phyloP scores from a whole-genome alignment of 2,329 filamentous ascomycete species.

The Aspergillus sp. region DNA sequence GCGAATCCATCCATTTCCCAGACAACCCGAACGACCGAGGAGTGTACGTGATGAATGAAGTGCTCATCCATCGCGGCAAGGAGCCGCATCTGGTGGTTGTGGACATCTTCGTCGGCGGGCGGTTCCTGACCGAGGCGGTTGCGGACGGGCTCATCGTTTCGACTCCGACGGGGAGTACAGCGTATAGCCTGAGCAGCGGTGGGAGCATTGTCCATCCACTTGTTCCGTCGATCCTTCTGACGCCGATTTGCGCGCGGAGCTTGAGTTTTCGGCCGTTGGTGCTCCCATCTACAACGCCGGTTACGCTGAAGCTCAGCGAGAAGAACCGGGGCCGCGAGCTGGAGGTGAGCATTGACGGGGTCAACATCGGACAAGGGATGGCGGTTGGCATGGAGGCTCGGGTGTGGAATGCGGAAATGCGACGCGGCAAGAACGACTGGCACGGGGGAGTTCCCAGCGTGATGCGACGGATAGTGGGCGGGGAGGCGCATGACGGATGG shows the following conservation, averaged over 20 bases:
- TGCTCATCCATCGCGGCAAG: constrained; percentile 83
- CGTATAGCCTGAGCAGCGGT: constrained; percentile 86
- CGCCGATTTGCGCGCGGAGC: constrained; percentile 86
- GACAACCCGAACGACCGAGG: constrained; percentile 29
- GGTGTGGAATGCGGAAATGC: constrained; percentile 77
- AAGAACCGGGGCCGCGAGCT: constrained; percentile 69
- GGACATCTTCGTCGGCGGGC: constrained; percentile 79
- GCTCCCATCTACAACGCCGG: constrained; percentile 73
- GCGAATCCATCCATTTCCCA: constrained; percentile 19
- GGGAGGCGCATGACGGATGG: constrained; percentile 74
- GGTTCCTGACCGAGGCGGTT: constrained; percentile 85
- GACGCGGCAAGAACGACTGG: constrained; percentile 45
- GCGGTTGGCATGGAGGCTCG: constrained; percentile 73
- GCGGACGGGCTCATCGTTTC: constrained; percentile 92
- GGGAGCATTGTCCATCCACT: constrained; percentile 91
- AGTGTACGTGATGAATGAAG: constrained; percentile 79
- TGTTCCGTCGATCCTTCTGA: constrained; percentile 78
- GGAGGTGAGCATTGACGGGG: constrained; percentile 71
- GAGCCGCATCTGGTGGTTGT: constrained; percentile 87
- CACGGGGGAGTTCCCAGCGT: constrained; percentile 84
- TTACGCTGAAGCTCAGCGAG: constrained; percentile 71
- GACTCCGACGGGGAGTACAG: constrained; percentile 89
- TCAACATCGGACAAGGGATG: constrained; percentile 55
- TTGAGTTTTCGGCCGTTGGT: constrained; percentile 88
- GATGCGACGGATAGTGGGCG: constrained; percentile 53